phyloP scores from a whole-genome alignment of 2,329 filamentous ascomycete species.

The Aureobasidium sp. region DNA sequence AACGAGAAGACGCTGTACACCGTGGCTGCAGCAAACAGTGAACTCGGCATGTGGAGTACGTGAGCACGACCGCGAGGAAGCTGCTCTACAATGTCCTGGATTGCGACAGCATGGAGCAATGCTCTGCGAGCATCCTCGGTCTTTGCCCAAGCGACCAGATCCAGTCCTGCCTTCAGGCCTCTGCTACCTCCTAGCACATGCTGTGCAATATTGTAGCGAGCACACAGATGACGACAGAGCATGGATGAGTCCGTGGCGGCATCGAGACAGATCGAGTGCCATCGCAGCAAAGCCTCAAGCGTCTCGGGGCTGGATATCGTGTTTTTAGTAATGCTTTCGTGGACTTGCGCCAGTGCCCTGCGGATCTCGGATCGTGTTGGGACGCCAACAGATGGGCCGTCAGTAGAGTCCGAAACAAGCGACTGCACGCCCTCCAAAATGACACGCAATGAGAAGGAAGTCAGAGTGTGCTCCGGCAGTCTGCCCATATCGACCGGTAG shows the following conservation, averaged over 20 bases:
- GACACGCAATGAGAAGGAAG: slow-evolving; percentile 37
- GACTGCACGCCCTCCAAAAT: slow-evolving; percentile 41
- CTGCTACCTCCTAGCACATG: slow-evolving; percentile 33
- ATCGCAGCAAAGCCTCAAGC: slow-evolving; percentile 37
- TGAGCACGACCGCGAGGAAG: slow-evolving; percentile 39
- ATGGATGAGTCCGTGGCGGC: slow-evolving; percentile 35
- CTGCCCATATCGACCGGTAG: not conserved
- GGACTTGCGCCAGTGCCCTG: slow-evolving; percentile 34
- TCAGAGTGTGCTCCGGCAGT: slow-evolving; percentile 30
- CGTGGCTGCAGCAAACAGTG: slow-evolving; percentile 38
- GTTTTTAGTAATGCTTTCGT: slow-evolving; percentile 34
- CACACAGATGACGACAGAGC: slow-evolving; percentile 36
- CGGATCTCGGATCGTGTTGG: slow-evolving; percentile 35
- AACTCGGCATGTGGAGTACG: slow-evolving; percentile 40
- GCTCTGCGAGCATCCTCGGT: slow-evolving; percentile 36
- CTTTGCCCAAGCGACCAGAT: slow-evolving; percentile 34
- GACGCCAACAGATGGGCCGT: slow-evolving; percentile 33
- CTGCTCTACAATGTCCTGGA: slow-evolving; percentile 42
- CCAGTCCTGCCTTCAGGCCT: slow-evolving; percentile 27
- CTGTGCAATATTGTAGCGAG: slow-evolving; percentile 34
- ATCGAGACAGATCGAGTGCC: slow-evolving; percentile 41
- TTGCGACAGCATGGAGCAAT: slow-evolving; percentile 39
- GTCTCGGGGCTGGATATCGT: slow-evolving; percentile 32
- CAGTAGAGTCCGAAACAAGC: slow-evolving; percentile 36
- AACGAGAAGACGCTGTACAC: slow-evolving; percentile 38